phyloP scores from a whole-genome alignment of 2,329 filamentous ascomycete species.

The Aspergillus glaucus region DNA sequence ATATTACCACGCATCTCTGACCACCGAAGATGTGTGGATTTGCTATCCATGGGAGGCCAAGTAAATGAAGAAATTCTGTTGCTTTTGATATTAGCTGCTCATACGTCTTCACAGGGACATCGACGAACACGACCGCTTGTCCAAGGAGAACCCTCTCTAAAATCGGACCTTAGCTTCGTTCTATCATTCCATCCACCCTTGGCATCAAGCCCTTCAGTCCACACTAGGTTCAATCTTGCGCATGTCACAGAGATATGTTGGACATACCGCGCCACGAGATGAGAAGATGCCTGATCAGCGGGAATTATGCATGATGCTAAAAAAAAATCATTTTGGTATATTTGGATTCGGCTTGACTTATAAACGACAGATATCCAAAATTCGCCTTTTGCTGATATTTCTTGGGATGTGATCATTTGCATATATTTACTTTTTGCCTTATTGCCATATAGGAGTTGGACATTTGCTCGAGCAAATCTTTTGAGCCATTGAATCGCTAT shows the following conservation, averaged over 20 bases:
- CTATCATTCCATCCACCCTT: not conserved
- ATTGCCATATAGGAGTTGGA: not conserved
- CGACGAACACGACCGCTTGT: conserved; percentile 76
- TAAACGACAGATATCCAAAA: not conserved
- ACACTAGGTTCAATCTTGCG: not conserved
- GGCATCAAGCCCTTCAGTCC: not conserved
- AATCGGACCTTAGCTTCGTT: conserved; percentile 2
- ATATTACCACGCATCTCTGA: conserved; percentile 78
- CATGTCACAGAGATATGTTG: not conserved
- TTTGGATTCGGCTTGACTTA: too few relatives aligned
- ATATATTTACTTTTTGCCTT: not conserved
- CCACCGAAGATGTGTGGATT: conserved; percentile 93
- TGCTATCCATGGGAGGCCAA: conserved; percentile 97
- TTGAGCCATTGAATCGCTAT: not conserved
- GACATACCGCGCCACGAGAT: not conserved
- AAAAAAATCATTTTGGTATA: too few relatives aligned
- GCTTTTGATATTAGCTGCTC: conserved; percentile 5
- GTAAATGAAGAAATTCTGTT: conserved; percentile 36
- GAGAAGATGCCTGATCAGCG: too few relatives aligned
- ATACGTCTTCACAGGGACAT: conserved; percentile 57
- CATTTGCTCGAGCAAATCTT: not conserved
- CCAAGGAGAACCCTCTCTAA: conserved; percentile 43
- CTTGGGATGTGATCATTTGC: not conserved
- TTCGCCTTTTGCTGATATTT: not conserved
- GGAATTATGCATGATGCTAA: too few relatives aligned